Evolutionary conservation across 192 early-diverging fungal genomes (phyloP), one percentile per base, ranked within the genome.

Genomic region (Piromyces finnis): DNA sequence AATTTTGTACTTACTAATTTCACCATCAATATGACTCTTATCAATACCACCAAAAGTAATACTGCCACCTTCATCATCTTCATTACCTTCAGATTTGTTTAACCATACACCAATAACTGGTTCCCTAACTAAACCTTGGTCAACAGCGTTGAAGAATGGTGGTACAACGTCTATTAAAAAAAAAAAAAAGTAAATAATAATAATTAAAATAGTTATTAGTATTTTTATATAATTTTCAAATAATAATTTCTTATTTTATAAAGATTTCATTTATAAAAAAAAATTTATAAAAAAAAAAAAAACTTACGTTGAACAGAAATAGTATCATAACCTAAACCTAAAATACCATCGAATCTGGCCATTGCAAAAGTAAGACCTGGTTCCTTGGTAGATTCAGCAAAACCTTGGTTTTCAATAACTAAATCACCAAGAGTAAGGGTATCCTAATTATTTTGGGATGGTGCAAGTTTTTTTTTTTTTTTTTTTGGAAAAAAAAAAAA

Each of bases 351-450:
- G 82, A 98, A 99, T n/a, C 91, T 86, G 28, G 94, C 96, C 82
- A 96, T 92, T 2, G 93, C 94, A 89, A 98, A 99, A 2, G 96
- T 92, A 51, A 98, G 88, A 0, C 97, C 97, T 13, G 98, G 98
- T 83, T 98, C 96, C 89, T 97, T 97, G 51, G 91, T 91, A 4
- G 94, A 93, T 89, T 99, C 98, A n/a, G 92, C 97, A 89, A 99
- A 99, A 81, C 92, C 92, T 87, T 95, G 92, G 30, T 85, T 79
- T 68, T 88, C 83, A 80, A 99, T 84, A 2, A 81, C 29, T 30
- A 94, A 85, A 82, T 92, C 95, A 51, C 93, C 96, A 30, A 99
- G 84, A 26, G 30, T 85, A 41, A 98, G 82, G 4, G 85, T 87
- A 81, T 98, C 96, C 84, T 92, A 82, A n/a, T n/a, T n/a, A n/a